Evolutionary conservation across 2,329 filamentous ascomycete genomes (phyloP).

Genomic region (Colletotrichum lini): DNA sequence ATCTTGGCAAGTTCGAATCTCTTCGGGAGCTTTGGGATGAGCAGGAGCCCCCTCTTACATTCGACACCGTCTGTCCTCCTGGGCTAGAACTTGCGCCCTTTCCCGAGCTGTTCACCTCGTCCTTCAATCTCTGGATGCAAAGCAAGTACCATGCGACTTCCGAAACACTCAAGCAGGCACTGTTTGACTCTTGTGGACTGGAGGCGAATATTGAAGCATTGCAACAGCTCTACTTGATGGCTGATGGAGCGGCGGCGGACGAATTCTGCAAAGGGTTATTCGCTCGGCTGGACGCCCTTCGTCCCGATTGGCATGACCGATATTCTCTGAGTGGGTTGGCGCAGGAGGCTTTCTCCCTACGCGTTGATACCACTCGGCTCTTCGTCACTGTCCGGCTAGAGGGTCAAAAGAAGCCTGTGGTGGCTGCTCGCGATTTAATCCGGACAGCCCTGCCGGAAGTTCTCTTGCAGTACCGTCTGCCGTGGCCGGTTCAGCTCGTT

Average conservation of each 20-base stretch:
- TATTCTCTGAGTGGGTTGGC: slow-evolving; percentile 85
- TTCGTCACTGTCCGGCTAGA: slow-evolving; percentile 67
- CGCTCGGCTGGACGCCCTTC: slow-evolving; percentile 76
- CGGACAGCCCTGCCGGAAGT: slow-evolving; percentile 71
- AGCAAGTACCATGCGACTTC: slow-evolving; percentile 81
- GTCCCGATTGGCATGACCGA: slow-evolving; percentile 80
- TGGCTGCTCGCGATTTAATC: slow-evolving; percentile 53
- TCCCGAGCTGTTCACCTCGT: slow-evolving; percentile 78
- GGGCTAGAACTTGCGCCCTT: slow-evolving; percentile 74
- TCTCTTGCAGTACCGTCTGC: slow-evolving; percentile 77
- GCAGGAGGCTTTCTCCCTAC: slow-evolving; percentile 76
- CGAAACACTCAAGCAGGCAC: slow-evolving; percentile 72
- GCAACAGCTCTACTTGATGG: slow-evolving; percentile 81
- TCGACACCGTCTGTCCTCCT: slow-evolving; percentile 67
- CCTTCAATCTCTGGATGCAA: slow-evolving; percentile 83
- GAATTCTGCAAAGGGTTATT: slow-evolving; percentile 80
- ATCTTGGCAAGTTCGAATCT: slow-evolving; percentile 70
- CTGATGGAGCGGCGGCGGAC: slow-evolving; percentile 78
- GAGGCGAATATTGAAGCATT: slow-evolving; percentile 76
- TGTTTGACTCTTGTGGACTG: slow-evolving; percentile 80
- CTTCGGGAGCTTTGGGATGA: slow-evolving; percentile 50
- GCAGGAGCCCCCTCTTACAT: slow-evolving; percentile 66
- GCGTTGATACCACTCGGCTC: slow-evolving; percentile 74
- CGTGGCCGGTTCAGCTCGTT: slow-evolving; percentile 79
- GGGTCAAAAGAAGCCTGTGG: slow-evolving; percentile 58